These are phyloP conservation scores for Zymoseptoria crescenta DNA, from an alignment of 2,329 filamentous ascomycete genomes.

Conservation along the genomic window DNA sequence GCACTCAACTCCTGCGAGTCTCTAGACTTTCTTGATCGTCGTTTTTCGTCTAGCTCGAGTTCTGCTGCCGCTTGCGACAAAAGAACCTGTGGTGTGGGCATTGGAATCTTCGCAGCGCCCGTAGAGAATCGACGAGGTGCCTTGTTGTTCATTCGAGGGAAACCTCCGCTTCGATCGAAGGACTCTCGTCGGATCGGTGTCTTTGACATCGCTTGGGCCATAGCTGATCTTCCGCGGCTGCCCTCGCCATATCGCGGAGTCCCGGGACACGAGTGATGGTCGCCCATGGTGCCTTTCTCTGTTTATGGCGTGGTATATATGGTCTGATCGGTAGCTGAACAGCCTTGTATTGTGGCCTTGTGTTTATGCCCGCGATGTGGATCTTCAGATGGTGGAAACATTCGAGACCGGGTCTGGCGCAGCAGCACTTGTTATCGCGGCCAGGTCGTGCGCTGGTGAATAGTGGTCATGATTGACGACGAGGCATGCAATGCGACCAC, in stretches of 20 bases:
- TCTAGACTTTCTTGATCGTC: conserved; percentile 16
- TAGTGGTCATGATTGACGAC: neutral
- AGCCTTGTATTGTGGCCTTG: neutral
- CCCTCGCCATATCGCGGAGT: conserved; percentile 13
- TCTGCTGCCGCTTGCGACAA: conserved; percentile 24
- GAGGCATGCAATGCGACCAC: neutral
- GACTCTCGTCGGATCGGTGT: conserved; percentile 26
- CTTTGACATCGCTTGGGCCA: conserved; percentile 24
- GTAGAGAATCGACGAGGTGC: conserved; percentile 29
- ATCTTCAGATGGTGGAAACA: neutral
- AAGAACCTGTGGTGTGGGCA: conserved; percentile 26
- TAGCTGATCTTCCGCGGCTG: conserved; percentile 12
- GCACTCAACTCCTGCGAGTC: conserved; percentile 22
- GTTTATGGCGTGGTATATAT: neutral
- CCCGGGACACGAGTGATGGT: conserved; percentile 11
- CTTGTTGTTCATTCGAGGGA: conserved; percentile 20
- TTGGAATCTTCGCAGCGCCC: conserved; percentile 26
- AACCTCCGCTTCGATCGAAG: conserved; percentile 25
- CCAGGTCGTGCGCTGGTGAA: neutral
- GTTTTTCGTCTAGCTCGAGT: conserved; percentile 21
- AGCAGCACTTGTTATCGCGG: neutral
- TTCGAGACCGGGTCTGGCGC: neutral
- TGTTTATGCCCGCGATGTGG: neutral
- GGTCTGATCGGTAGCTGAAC: neutral
- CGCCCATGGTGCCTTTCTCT: conserved; percentile 3